Evolutionary conservation across 2,329 filamentous ascomycete species (phyloP).

Genomic region (Trichophyton simii): DNA sequence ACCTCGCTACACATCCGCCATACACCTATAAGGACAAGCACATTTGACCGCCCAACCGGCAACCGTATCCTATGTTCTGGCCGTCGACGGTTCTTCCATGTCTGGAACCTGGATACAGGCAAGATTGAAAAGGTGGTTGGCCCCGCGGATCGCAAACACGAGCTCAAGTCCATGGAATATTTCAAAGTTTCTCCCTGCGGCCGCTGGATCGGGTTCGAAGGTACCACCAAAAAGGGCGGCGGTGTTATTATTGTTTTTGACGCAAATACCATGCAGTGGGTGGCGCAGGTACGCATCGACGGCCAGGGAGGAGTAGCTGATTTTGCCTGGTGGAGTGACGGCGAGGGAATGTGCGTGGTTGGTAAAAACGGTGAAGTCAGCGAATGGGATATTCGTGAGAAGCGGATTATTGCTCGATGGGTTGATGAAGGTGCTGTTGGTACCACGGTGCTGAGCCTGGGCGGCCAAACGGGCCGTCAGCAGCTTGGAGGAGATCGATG

Average conservation of each 20-base stretch:
- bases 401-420: slow-evolving; percentile 69
- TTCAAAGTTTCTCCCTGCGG: slow-evolving; percentile 84
- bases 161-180: slow-evolving; percentile 81
- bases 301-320: slow-evolving; percentile 74
- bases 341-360: slow-evolving; percentile 66
- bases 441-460: slow-evolving; percentile 69
- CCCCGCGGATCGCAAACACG: slow-evolving; percentile 57
- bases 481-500: slow-evolving; percentile 64
- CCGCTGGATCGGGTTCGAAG: slow-evolving; percentile 69
- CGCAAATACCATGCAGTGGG: slow-evolving; percentile 73
- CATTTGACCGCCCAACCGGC: slow-evolving; percentile 61
- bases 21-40: slow-evolving; percentile 71
- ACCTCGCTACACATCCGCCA: slow-evolving; percentile 78
- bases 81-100: slow-evolving; percentile 81
- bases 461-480: slow-evolving; percentile 34
- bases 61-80: slow-evolving; percentile 80
- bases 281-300: slow-evolving; percentile 68
- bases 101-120: slow-evolving; percentile 78
- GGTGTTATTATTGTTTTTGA: slow-evolving; percentile 79
- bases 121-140: slow-evolving; percentile 67
- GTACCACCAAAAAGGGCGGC: slow-evolving; percentile 69
- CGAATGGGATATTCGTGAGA: slow-evolving; percentile 64
- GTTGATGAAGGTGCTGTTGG: slow-evolving; percentile 79
- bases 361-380: slow-evolving; percentile 81
- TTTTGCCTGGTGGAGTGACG: slow-evolving; percentile 83